phyloP scores from a whole-genome alignment of 1,139 yeast species.

The Debaryomyces coudertii region DNA sequence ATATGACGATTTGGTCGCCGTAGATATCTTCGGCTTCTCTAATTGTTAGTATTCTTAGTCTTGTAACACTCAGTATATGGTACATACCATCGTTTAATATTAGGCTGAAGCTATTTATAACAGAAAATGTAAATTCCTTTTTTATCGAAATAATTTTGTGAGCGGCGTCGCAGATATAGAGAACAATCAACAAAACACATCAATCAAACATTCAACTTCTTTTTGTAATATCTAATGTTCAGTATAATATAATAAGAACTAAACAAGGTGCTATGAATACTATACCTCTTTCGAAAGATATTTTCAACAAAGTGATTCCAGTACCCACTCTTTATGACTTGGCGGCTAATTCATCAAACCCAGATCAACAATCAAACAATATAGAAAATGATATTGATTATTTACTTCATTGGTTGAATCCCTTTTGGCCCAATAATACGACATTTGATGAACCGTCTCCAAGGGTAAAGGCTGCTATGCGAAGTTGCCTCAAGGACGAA shows the following conservation, averaged over 20 bases:
- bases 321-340: slow-evolving; percentile 28
- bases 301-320: slow-evolving; percentile 21
- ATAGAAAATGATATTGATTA: slow-evolving; percentile 47
- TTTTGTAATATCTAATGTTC: background rate
- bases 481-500: slow-evolving; percentile 42
- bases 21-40: slow-evolving; percentile 9
- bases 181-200: slow-evolving; percentile 1
- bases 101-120: background rate
- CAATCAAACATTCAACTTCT: background rate
- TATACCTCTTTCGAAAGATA: slow-evolving; percentile 13
- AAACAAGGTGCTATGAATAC: background rate
- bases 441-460: slow-evolving; percentile 33
- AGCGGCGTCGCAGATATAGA: slow-evolving; percentile 6
- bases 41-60: slow-evolving; percentile 16
- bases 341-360: slow-evolving; percentile 17
- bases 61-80: background rate
- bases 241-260: background rate
- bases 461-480: slow-evolving; percentile 41
- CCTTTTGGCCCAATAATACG: slow-evolving; percentile 27
- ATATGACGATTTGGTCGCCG: slow-evolving; percentile 15
- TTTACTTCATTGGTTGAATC: slow-evolving; percentile 43
- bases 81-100: slow-evolving; percentile 13
- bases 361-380: slow-evolving; percentile 22
- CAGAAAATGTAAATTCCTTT: background rate
- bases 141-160: background rate